phyloP scores from a whole-genome alignment of 1,139 yeast genomes.

The Yamadazyma oceani region DNA sequence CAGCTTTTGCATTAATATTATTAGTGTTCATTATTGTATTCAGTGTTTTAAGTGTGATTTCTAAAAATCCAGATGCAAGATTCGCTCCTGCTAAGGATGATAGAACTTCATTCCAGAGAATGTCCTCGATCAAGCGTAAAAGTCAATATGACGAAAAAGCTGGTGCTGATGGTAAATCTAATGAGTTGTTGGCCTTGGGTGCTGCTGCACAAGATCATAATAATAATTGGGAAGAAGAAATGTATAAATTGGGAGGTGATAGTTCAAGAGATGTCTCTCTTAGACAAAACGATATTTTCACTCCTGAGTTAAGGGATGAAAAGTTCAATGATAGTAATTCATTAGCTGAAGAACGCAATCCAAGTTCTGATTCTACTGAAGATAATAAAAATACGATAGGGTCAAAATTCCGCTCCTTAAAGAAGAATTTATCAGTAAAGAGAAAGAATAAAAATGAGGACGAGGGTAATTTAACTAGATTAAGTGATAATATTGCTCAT shows the following conservation, averaged over 20 bases:
- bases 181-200: conserved; percentile 67
- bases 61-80: conserved; percentile 80
- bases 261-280: conserved; percentile 12
- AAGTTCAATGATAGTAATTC: conserved; percentile 14
- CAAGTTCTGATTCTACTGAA: conserved; percentile 10
- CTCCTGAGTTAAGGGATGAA: conserved; percentile 25
- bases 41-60: conserved; percentile 53
- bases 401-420: conserved; percentile 21
- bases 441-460: conserved; percentile 13
- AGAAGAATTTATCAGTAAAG: conserved; percentile 27
- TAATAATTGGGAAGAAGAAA: conserved; percentile 67
- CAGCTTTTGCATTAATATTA: conserved; percentile 68
- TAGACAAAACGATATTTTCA: conserved; percentile 20
- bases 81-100: conserved; percentile 84
- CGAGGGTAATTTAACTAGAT: conserved; percentile 25
- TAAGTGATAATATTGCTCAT: conserved; percentile 32
- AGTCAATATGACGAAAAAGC: conserved; percentile 12
- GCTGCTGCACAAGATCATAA: conserved; percentile 71
- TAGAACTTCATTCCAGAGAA: conserved; percentile 76
- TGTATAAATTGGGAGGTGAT: conserved; percentile 46
- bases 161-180: conserved; percentile 25
- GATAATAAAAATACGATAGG: conserved; percentile 19
- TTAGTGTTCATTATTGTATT: conserved; percentile 61
- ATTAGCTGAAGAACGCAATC: conserved; percentile 8
- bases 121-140: conserved; percentile 37